These are phyloP conservation scores for Penicillium sp. DNA, from an alignment of 2,329 filamentous ascomycete genomes.

Conservation along the genomic window DNA sequence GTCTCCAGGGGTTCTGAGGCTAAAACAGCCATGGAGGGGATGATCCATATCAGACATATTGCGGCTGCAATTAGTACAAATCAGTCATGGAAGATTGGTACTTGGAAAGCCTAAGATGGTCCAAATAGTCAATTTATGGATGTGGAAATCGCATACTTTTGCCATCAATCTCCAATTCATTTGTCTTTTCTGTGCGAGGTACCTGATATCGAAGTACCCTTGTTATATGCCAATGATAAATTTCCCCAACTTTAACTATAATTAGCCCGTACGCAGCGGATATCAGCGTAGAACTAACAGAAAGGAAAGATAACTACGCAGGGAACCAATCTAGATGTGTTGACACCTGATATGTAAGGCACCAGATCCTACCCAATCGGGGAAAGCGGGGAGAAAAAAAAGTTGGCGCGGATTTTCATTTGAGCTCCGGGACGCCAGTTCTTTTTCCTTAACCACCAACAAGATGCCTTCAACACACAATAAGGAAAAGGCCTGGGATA, in stretches of 20 bases:
- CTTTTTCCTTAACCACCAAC: conserved; percentile 14
- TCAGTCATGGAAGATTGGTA: neutral
- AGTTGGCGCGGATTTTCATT: conserved; percentile 25
- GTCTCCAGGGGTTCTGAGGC: neutral
- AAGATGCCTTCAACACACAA: conserved; percentile 86
- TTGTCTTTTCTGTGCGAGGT: neutral
- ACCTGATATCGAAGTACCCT: neutral
- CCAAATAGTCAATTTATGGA: neutral
- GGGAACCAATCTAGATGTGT: neutral
- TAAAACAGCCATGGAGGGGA: neutral
- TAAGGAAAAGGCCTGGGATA: conserved; percentile 90
- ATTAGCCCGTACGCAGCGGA: neutral
- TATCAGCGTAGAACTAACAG: neutral
- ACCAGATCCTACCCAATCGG: conserved; percentile 11
- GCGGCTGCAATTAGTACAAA: neutral
- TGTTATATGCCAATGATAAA: neutral
- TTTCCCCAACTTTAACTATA: neutral
- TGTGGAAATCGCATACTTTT: neutral
- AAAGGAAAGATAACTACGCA: neutral
- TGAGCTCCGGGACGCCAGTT: conserved; percentile 14
- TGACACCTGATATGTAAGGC: conserved; percentile 3
- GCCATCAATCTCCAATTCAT: neutral
- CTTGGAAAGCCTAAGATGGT: neutral
- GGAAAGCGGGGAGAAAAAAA: conserved; percentile 27
- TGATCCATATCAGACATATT: neutral